Conservation (phyloP, 2,329 filamentous ascomycete species). For the Colletotrichum shisoi region DNA sequence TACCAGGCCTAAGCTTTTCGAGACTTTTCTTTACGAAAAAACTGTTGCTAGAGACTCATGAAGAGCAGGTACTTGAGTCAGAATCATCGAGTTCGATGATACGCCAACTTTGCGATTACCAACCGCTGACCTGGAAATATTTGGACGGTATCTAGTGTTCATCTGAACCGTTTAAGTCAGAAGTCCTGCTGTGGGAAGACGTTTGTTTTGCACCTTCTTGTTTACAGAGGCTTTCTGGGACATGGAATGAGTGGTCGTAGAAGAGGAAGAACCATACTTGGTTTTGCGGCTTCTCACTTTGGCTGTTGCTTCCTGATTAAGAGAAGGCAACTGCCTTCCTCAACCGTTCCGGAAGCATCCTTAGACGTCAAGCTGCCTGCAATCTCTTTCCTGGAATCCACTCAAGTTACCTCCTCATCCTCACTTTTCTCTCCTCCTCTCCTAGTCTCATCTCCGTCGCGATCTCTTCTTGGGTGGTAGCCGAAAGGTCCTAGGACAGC, state of each 20-base stretch:
- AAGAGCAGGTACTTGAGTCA: background rate
- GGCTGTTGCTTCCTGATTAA: slow-evolving; percentile 2
- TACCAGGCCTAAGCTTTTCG: background rate
- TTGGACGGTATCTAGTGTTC: background rate
- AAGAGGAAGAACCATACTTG: background rate
- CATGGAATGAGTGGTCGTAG: background rate
- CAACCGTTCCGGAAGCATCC: background rate
- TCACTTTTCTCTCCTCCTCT: background rate
- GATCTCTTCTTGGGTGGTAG: slow-evolving; percentile 17
- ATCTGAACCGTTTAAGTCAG: background rate
- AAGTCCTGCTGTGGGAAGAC: background rate
- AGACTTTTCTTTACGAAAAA: background rate
- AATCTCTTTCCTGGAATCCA: background rate
- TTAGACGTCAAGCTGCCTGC: background rate
- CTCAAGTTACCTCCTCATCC: background rate
- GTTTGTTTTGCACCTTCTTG: background rate
- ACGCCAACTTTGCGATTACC: background rate
- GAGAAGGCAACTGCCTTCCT: background rate
- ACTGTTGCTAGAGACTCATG: background rate
- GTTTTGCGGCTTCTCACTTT: background rate
- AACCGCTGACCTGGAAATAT: background rate
- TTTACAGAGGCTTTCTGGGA: background rate
- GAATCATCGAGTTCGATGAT: background rate
- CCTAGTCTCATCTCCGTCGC: background rate
- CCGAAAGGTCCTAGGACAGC: slow-evolving; percentile 6